Conservation (phyloP, 169 alveolate genomes). For the Theileria equi region DNA sequence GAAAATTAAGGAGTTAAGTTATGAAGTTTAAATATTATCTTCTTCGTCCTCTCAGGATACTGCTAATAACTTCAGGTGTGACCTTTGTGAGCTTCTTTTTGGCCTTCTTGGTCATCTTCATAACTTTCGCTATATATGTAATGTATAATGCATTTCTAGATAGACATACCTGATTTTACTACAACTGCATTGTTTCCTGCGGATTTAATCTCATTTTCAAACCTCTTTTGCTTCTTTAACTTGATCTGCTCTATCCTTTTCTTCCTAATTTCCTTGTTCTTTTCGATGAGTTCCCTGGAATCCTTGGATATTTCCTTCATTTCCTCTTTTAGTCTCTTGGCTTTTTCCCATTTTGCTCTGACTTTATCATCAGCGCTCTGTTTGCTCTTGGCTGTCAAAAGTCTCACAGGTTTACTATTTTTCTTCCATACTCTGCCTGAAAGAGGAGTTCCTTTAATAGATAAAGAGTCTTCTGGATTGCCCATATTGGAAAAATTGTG, state of each 20-base stretch:
- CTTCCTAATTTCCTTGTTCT: slow-evolving; percentile 18
- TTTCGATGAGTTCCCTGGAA: slow-evolving; percentile 26
- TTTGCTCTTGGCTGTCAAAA: slow-evolving; percentile 13
- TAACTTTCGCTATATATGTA: slow-evolving; percentile 39
- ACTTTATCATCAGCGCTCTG: slow-evolving; percentile 25
- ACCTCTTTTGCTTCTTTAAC: slow-evolving; percentile 27
- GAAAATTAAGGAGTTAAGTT: background rate
- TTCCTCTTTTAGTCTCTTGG: slow-evolving; percentile 19
- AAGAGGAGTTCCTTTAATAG: slow-evolving; percentile 54
- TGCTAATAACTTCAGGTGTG: slow-evolving; percentile 58
- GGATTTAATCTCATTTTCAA: slow-evolving; percentile 54
- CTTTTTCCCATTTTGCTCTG: slow-evolving; percentile 45
- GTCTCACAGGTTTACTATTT: slow-evolving; percentile 42
- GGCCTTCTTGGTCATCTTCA: slow-evolving; percentile 64
- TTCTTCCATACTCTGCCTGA: slow-evolving; percentile 65
- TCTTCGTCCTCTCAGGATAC: slow-evolving; percentile 7
- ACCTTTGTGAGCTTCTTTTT: slow-evolving; percentile 42
- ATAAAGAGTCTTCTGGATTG: too few relatives aligned
- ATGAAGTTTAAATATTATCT: background rate
- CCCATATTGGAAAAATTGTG: too few relatives aligned
- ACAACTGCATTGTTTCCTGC: slow-evolving; percentile 59
- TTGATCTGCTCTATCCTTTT: slow-evolving; percentile 12
- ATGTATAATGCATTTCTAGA: too few relatives aligned
- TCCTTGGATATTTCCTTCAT: slow-evolving; percentile 55
- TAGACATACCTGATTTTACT: slow-evolving; percentile 54